Conservation (phyloP, 257 asterid species). For the Nicotiana benthamiana region DNA sequence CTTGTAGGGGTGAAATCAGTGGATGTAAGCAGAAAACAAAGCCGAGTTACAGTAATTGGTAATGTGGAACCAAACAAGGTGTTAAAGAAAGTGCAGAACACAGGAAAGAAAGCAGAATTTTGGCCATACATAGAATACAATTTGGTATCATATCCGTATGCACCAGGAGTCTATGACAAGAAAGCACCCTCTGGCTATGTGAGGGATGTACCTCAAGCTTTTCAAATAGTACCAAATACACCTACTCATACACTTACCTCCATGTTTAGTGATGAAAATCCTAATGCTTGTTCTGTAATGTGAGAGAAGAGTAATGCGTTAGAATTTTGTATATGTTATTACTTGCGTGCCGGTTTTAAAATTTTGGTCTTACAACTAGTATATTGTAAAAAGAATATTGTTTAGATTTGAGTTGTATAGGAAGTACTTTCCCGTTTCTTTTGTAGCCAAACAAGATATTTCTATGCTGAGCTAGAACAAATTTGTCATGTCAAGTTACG, state of each 20-base stretch:
- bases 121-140: conserved; percentile 69
- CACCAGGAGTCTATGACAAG: conserved; percentile 58
- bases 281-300: conserved; percentile 66
- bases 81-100: conserved; percentile 26
- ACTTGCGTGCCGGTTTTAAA: no score
- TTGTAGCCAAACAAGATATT: no score
- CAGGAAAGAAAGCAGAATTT: conserved; percentile 35
- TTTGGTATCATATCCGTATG: conserved; percentile 61
- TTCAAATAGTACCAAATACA: conserved; percentile 26
- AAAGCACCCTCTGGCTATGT: conserved; percentile 76
- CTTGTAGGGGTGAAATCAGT: conserved; percentile 60
- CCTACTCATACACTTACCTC: conserved; percentile 32
- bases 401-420: not conserved
- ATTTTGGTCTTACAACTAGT: not conserved
- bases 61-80: conserved; percentile 52
- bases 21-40: conserved; percentile 50
- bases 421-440: no score
- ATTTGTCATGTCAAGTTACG: no score
- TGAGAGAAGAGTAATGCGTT: not conserved
- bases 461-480: no score
- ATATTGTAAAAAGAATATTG: no score
- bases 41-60: conserved; percentile 55
- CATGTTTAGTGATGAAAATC: conserved; percentile 67
- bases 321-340: not conserved
- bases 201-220: conserved; percentile 55